A percentile compares a stretch with the other conserved stretches of the same genome.
phyloP scores from a whole-genome alignment of 768 basidiomycete genomes.

The Amanita thiersii region DNA sequence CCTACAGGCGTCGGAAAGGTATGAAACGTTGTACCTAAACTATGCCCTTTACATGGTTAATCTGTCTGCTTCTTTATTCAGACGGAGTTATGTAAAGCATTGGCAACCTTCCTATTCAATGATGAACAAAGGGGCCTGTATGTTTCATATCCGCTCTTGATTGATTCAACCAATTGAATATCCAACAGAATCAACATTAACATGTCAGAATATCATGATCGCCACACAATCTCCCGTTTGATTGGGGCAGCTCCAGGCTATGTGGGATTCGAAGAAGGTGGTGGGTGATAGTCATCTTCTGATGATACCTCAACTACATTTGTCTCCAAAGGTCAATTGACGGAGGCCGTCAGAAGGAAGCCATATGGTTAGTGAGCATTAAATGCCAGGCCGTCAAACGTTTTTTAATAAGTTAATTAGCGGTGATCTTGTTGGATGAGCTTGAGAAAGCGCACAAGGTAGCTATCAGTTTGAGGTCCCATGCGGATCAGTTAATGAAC shows the following conservation, averaged over 20 bases:
- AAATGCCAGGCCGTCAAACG: neutral
- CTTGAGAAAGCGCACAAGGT: conserved; percentile 92
- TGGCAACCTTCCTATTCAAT: conserved; percentile 85
- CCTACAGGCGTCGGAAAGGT: conserved; percentile 87
- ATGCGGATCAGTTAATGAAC: neutral
- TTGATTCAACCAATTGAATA: neutral
- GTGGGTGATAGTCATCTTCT: conserved; percentile 13
- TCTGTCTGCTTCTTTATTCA: conserved; percentile 18
- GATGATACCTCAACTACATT: neutral
- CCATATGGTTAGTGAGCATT: conserved; percentile 57
- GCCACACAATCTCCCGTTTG: conserved; percentile 84
- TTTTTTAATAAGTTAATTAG: conserved; percentile 19
- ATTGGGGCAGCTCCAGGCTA: conserved; percentile 94
- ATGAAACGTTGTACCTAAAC: too few relatives aligned
- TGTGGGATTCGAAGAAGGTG: conserved; percentile 86
- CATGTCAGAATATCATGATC: conserved; percentile 66
- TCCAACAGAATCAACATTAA: conserved; percentile 68
- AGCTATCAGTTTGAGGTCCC: neutral
- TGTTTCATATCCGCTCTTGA: conserved; percentile 17
- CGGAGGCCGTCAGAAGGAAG: conserved; percentile 86
- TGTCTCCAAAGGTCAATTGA: conserved; percentile 53
- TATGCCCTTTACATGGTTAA: neutral
- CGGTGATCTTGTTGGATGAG: conserved; percentile 77
- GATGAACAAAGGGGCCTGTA: conserved; percentile 82
- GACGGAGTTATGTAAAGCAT: conserved; percentile 86